Evolutionary conservation across 108 stramenopile species (phyloP), one percentile per base, ranked within the genome.

Genomic region (Seminavis robusta): DNA sequence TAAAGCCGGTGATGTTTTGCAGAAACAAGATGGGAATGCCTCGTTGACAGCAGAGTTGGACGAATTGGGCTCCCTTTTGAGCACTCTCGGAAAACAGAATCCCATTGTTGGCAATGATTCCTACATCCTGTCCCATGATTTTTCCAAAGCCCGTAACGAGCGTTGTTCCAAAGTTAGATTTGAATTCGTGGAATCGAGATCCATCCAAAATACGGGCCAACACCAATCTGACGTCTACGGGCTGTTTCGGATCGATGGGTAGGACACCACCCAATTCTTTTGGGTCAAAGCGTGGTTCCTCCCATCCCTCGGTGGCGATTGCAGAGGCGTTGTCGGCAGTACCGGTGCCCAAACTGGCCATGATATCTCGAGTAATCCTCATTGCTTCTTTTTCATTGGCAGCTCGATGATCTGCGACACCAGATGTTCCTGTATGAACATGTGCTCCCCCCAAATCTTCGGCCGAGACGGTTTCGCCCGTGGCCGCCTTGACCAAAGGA

Each of bases 1-100:
- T 98, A 56, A 99, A 99, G 6, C 98, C 98, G 5, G 97, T 97
- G 56, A 99, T 98, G 62, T 99, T 96, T 63, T 99, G 98, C 8
- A 99, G 61, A 62, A 99, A 99, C 24, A 99, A 54, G 51, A 99
- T 82, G 3, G 98, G 98, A 32, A 94, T 82, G 25, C 87, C 84
- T 46, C 98, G 79, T 80, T 99, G 98, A 52, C 88, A 87, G 80
- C 98, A 99, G 26, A 99, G 76, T 60, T 99, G 95, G 13, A 99
- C 85, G 62, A 99, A 99, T 72, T 99, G 96, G 19, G 95, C 82
- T 5, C 89, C 97, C 77, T 99, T 99, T 47, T 94, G 52, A 7
- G 94, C 76, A 41, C 77, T 79, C 59, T 99, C 96, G 36, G 86
- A 87, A 73, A 95, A 95, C 2, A 98, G 69, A 56, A 98, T 95